Evolutionary conservation across 345 rosid genomes (phyloP).

Genomic region (Mallotus nudiflorus): DNA sequence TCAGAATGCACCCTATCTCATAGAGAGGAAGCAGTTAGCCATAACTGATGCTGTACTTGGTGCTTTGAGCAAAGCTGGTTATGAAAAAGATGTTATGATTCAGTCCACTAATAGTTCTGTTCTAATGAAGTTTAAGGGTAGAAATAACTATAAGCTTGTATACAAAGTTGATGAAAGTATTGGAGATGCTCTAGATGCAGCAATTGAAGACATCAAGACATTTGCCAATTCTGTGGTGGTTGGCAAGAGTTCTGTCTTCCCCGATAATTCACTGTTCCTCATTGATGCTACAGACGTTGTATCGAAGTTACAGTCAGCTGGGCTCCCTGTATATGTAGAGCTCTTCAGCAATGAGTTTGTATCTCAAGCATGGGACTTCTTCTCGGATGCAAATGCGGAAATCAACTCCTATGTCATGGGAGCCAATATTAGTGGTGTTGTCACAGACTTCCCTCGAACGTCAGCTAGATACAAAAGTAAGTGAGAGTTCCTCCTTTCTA

Average conservation of each 20-base stretch:
- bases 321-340: slow-evolving; percentile 66
- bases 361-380: slow-evolving; percentile 91
- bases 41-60: slow-evolving; percentile 56
- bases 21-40: slow-evolving; percentile 48
- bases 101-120: slow-evolving; percentile 82
- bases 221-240: slow-evolving; percentile 72
- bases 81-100: slow-evolving; percentile 67
- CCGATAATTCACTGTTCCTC: slow-evolving; percentile 22
- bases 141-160: slow-evolving; percentile 51
- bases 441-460: slow-evolving; percentile 85
- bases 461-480: slow-evolving; percentile 77
- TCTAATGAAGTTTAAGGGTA: slow-evolving; percentile 54
- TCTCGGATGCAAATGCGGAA: slow-evolving; percentile 76
- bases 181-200: slow-evolving; percentile 46
- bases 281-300: slow-evolving; percentile 46
- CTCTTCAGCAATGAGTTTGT: slow-evolving; percentile 77
- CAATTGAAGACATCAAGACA: slow-evolving; percentile 56
- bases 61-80: slow-evolving; percentile 64
- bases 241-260: slow-evolving; percentile 55
- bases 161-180: slow-evolving; percentile 66
- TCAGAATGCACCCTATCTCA: slow-evolving; percentile 80
- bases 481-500: slow-evolving; percentile 19
- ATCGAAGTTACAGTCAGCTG: slow-evolving; percentile 41
- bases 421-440: slow-evolving; percentile 48
- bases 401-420: slow-evolving; percentile 44